Evolutionary conservation across 140 eudicot species (phyloP), one percentile per base, ranked within the genome.

Genomic region (Flaveria floridana): DNA sequence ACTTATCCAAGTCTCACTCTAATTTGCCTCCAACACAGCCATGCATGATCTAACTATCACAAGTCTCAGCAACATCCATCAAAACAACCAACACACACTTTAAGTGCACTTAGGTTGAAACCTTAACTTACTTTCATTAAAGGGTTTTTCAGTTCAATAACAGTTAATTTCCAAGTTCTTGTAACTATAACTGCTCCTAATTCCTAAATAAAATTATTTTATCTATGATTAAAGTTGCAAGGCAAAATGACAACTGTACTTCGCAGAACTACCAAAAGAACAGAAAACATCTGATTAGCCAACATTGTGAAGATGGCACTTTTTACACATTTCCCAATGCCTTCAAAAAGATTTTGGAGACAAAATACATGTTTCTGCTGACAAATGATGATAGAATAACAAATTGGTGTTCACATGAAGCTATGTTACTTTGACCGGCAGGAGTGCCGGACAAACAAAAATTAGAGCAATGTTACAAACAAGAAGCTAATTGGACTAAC

Each of bases 401-500:
- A 25, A 30, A 44, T 12, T 46, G 25, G 19, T 55, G 47, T 44
- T 58, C 39, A 57, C n/a, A 44, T 57, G 21, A 62, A 28, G 30
- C 66, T 37, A 15, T 71, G 47, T 21, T 34, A 44, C 58, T 39
- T 21, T 34, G 72, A 65, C 34, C 20, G 66, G 62, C 56, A 59
- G 2, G 41, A 34, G 41, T 6, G 4, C 66, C 16, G 73, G 30
- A 61, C 56, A 58, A 19, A 78, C 65, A 70, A 30, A 59, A 16
- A 34, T 20, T 50, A 70, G 55, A 47, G n/a, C 15, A 52, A 51
- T 50, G 73, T 61, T 61, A 30, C 3, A 7, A 81, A 68, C 46
- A 59, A 26, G 16, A 72, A 58, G 70, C 26, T 47, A 56, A 73
- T 56, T 66, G 50, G 46, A 86, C 98, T 80, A 80, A 92, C 98